Evolutionary conservation across 225 moss, liverwort and hornwort species (phyloP), one percentile per base, ranked within the genome.

Genomic region (Physcomitrellopsis africana): DNA sequence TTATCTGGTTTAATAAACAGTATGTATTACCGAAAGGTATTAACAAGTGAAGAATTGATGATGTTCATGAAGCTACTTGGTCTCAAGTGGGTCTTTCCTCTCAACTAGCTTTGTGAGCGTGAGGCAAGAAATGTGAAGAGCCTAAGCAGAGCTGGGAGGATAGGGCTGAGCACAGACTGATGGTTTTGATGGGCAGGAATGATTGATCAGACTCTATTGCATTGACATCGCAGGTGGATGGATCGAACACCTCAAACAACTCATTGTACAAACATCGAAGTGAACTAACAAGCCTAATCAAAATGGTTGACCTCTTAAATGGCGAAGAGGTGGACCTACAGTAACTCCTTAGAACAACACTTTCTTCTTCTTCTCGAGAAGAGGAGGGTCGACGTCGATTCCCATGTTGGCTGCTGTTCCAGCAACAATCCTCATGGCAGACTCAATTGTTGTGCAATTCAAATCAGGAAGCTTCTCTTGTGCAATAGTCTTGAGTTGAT

Each of bases 401-500:
- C 91, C 91, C 91, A 91, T 91, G 68, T 37, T 37, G 32, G 32
- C 32, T 37, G 32, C 32, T 37, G 32, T 37, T 37, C 32, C 32
- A 37, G 32, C 88, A 88, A 27, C 88, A 88, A 18, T 88, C 75
- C 88, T 86, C 91, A 91, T 91, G 37, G 91, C 91, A 46, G 91
- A 78, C 54, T 91, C 88, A 29, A 91, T 55, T 9, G 84, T 60
- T 20, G 80, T 67, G 55, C 91, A 91, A 61, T 91, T 91, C 79
- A 91, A 72, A 23, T 91, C 88, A 3, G 84, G 91, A 67, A 91
- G 63, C 84, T 88, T 91, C 60, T 91, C 91, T 76, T 83, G 51
- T 4, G 91, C 91, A 58, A 88, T 91, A 2, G 73, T 51, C 82
- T 61, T 86, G 23, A 91, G 74, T 70, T 91, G 91, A 44, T 84